Conservation (phyloP, 2,329 filamentous ascomycete genomes). For the Gremmenia infestans region DNA sequence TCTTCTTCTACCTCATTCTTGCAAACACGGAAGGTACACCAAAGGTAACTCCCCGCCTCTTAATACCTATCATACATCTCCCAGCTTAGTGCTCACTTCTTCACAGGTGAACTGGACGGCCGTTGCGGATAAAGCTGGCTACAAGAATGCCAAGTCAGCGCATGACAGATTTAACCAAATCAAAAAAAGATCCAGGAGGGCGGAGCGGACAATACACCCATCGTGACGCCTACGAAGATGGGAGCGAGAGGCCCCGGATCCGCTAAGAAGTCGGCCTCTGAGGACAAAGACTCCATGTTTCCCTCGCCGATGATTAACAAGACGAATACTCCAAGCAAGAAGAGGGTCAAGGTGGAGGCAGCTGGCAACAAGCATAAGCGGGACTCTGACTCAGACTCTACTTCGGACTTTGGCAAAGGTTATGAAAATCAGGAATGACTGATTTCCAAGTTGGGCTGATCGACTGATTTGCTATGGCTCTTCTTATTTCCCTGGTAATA, state of each 20-base stretch:
- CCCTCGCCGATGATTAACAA: too few relatives aligned
- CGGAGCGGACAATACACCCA: not conserved
- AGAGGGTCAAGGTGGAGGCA: too few relatives aligned
- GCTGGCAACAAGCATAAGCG: too few relatives aligned
- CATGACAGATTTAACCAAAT: constrained; percentile 46
- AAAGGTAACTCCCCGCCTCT: constrained; percentile 2
- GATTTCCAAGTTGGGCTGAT: too few relatives aligned
- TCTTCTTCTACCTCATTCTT: constrained; percentile 6
- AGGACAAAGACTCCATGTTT: too few relatives aligned
- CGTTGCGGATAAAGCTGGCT: constrained; percentile 38
- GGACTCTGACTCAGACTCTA: too few relatives aligned
- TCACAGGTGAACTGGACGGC: constrained; percentile 38
- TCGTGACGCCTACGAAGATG: not conserved
- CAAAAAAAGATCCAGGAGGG: constrained; percentile 39
- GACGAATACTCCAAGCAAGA: too few relatives aligned
- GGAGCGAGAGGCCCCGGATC: not conserved
- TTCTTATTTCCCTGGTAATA: too few relatives aligned
- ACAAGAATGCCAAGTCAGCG: constrained; percentile 44
- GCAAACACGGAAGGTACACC: constrained; percentile 4
- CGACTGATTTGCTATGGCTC: too few relatives aligned
- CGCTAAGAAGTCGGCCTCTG: not conserved
- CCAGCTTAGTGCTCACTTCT: not conserved
- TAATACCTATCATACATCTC: not conserved
- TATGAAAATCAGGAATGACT: too few relatives aligned
- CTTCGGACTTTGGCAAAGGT: too few relatives aligned